A percentile compares a stretch with the other conserved stretches of the same genome.
phyloP scores from a whole-genome alignment of 352 stramenopile genomes.

The Pythium brachiatum region DNA sequence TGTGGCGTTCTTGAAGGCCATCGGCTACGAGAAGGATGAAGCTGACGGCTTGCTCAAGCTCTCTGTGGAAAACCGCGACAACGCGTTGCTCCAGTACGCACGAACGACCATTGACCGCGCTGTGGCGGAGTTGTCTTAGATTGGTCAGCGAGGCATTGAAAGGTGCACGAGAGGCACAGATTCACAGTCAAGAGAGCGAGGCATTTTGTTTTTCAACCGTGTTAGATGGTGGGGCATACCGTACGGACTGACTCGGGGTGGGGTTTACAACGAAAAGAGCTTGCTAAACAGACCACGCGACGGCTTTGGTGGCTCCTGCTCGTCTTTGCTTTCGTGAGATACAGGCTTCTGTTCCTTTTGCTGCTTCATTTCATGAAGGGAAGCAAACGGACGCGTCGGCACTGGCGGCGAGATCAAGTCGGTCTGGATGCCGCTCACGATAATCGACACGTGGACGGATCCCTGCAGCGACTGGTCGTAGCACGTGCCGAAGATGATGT shows the following conservation, averaged over 20 bases:
- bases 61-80: conserved; percentile 53
- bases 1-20: conserved; percentile 76
- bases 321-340: conserved; percentile 15
- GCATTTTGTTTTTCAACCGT: conserved; percentile 5
- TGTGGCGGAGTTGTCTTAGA: conserved; percentile 62
- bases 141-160: too few relatives aligned
- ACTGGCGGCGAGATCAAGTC: conserved; percentile 81
- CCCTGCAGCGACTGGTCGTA: conserved; percentile 82
- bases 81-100: conserved; percentile 64
- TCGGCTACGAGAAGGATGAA: conserved; percentile 90
- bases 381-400: conserved; percentile 39
- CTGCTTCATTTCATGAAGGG: conserved; percentile 43
- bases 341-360: conserved; percentile 21
- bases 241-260: not conserved
- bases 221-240: not conserved
- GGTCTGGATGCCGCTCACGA: conserved; percentile 86
- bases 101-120: conserved; percentile 49
- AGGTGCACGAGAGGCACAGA: not conserved
- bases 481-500: conserved; percentile 90
- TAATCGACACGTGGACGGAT: conserved; percentile 86
- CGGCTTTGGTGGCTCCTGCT: conserved; percentile 27
- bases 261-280: conserved; percentile 65
- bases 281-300: conserved; percentile 61
- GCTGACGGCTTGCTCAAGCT: conserved; percentile 64
- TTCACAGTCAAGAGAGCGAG: not conserved